phyloP scores from a whole-genome alignment of 73 alveolate species.

The Breviolum minutum region DNA sequence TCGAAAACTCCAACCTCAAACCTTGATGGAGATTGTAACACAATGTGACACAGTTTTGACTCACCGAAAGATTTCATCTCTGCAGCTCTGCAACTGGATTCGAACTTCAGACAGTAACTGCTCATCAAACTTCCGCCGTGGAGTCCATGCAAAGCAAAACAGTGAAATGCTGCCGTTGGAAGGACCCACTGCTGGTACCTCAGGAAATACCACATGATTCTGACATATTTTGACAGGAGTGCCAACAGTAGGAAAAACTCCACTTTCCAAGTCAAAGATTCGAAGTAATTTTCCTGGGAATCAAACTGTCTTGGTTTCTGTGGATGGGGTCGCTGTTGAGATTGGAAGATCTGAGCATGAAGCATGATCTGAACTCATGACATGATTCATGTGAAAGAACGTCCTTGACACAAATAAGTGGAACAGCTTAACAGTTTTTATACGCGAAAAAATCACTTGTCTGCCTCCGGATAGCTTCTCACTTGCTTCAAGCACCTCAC shows the following conservation, averaged over 20 bases:
- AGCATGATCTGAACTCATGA: no score
- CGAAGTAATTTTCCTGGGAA: no score
- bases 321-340: neutral
- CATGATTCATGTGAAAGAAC: no score
- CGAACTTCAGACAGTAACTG: conserved; percentile 62
- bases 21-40: neutral
- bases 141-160: conserved; percentile 93
- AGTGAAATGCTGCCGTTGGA: neutral
- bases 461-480: no score
- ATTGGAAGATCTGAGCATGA: no score
- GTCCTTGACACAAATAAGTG: no score
- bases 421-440: no score
- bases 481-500: no score
- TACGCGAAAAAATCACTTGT: no score
- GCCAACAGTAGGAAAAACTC: neutral
- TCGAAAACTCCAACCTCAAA: neutral
- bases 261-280: no score
- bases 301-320: neutral
- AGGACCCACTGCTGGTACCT: neutral
- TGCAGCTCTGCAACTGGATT: neutral
- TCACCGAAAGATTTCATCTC: neutral
- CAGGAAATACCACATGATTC: neutral
- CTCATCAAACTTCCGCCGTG: conserved; percentile 80
- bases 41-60: neutral
- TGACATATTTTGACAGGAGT: neutral